Evolutionary conservation across 208 protist genomes (phyloP), one percentile per base, ranked within the genome.

Genomic region (Angomonas deanei): DNA sequence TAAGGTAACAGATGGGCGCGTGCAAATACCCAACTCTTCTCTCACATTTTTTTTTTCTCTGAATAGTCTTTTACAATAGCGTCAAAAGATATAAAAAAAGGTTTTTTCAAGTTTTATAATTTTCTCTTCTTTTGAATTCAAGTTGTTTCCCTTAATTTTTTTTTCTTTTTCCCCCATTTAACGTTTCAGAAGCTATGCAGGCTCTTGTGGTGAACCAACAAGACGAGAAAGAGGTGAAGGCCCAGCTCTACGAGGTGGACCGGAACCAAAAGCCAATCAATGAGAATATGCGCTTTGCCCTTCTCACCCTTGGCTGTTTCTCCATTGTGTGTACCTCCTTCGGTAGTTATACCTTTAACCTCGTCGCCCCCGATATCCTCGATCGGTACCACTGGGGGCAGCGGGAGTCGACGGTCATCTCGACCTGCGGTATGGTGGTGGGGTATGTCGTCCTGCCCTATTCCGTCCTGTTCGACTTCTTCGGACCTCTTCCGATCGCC

Each of bases 321-420:
- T 46, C 63, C 21, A 64, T 59, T 47, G 67, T 74, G 5, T 59
- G 57, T 55, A 54, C 64, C 3, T 74, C 73, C 23, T 71, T 79
- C 49, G 33, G 24, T 17, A 42, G 58, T 21, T 90, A 84, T 66
- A 69, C 76, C 56, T 87, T 74, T 63, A 87, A 74, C 28, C 61
- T 87, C 24, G 74, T 83, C 52, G 65, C 70, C 34, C 64, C 68
- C 8, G 54, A 48, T 27, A 48, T 91, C 27, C 75, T 84, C 49
- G 60, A 54, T 1, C 68, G 69, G 33, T 86, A 82, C 67, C 68
- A 74, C 50, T 72, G 83, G 31, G 72, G 67, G n/a, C 72, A 80
- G 66, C 75, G 68, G 24, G 71, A 91, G 28, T 72, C 80, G 32
- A 74, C 77, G 15, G 80, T 74, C 23, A 86, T 91, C 60, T 72